Evolutionary conservation across 768 basidiomycete genomes (phyloP).

Genomic region (Hirschioporus abietinus): DNA sequence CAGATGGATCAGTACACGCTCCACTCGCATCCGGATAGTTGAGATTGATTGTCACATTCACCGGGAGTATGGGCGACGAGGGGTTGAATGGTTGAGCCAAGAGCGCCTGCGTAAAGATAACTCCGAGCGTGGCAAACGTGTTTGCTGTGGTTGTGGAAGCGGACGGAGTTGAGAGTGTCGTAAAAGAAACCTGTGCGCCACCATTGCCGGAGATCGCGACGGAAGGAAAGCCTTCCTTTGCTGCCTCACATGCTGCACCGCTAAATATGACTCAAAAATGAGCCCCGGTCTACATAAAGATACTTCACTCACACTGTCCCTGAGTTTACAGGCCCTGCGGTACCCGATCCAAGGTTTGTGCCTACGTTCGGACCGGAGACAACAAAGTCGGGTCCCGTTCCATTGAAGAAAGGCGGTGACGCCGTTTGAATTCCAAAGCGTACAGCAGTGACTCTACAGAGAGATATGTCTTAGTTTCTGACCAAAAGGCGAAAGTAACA

Average conservation of each 20-base stretch:
- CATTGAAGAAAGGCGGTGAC: slow-evolving; percentile 33
- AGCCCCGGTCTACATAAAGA: slow-evolving; percentile 15
- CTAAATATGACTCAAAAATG: slow-evolving; percentile 20
- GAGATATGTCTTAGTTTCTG: neutral
- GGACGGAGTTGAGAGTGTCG: slow-evolving; percentile 39
- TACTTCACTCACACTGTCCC: slow-evolving; percentile 35
- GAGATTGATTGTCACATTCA: slow-evolving; percentile 40
- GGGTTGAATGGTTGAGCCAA: slow-evolving; percentile 18
- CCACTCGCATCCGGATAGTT: slow-evolving; percentile 38
- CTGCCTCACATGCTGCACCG: slow-evolving; percentile 45
- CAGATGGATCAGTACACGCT: slow-evolving; percentile 29
- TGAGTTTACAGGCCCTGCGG: slow-evolving; percentile 25
- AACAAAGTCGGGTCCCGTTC: slow-evolving; percentile 35
- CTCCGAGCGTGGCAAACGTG: slow-evolving; percentile 39
- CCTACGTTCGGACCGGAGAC: slow-evolving; percentile 46
- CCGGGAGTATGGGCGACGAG: slow-evolving; percentile 34
- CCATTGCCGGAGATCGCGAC: slow-evolving; percentile 42
- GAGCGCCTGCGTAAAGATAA: slow-evolving; percentile 32
- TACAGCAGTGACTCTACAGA: slow-evolving; percentile 12
- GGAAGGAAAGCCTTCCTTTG: slow-evolving; percentile 43
- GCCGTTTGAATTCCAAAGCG: slow-evolving; percentile 40
- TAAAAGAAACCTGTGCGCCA: slow-evolving; percentile 43
- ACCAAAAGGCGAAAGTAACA: neutral
- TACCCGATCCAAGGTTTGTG: slow-evolving; percentile 24
- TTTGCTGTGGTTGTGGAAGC: slow-evolving; percentile 31